Evolutionary conservation across 345 rosid species (phyloP).

Genomic region (Microcos paniculata): DNA sequence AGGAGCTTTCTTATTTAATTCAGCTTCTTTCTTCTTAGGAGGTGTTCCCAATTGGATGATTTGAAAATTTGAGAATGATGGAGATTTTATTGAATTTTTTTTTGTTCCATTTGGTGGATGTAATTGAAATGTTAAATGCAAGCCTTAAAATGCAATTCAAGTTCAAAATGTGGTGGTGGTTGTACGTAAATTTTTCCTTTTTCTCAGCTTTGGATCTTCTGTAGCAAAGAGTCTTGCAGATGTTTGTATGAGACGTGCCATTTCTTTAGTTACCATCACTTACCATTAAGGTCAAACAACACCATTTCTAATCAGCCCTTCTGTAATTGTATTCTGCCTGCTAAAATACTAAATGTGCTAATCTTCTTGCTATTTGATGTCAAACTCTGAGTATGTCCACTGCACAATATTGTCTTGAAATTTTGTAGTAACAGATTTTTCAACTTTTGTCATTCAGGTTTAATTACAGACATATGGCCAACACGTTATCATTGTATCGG

Average conservation of each 20-base stretch:
- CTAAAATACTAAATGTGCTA: not conserved
- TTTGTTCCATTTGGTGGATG: not conserved
- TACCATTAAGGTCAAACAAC: not conserved
- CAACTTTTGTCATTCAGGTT: slow-evolving; percentile 59
- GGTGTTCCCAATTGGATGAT: not conserved
- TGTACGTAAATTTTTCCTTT: not conserved
- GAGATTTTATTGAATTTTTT: not conserved
- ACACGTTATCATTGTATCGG: slow-evolving; percentile 93
- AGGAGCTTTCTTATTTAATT: not conserved
- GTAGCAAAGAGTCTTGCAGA: not conserved
- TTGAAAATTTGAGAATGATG: not conserved
- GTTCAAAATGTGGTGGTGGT: not conserved
- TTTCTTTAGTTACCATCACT: not conserved
- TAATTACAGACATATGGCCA: slow-evolving; percentile 97
- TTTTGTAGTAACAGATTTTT: slow-evolving; percentile 17
- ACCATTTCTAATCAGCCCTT: not conserved
- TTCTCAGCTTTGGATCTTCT: not conserved
- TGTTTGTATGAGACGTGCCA: not conserved
- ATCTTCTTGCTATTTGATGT: not conserved
- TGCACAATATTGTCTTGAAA: not conserved
- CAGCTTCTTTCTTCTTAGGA: not conserved
- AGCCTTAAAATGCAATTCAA: not conserved
- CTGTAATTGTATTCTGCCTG: not conserved
- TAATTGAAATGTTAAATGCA: not conserved
- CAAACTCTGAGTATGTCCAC: not conserved